These are phyloP conservation scores for Malus hybrid DNA, from an alignment of 331 rosid genomes.

Conservation along the genomic window DNA sequence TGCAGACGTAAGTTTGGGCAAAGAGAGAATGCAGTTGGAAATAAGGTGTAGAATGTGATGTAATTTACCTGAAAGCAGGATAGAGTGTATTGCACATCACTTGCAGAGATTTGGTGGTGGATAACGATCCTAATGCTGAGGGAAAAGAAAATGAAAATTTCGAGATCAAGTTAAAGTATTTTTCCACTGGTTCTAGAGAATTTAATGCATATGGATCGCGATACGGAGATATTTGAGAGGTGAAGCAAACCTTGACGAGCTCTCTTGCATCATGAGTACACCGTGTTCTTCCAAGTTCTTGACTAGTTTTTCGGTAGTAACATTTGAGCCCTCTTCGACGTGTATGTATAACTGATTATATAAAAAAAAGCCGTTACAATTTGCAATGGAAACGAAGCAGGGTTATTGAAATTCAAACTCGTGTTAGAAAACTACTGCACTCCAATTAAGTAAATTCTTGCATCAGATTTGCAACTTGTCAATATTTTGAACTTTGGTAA, in stretches of 20 bases:
- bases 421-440: too few species aligned
- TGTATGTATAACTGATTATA: slow-evolving; percentile 49
- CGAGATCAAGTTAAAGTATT: background rate
- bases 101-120: slow-evolving; percentile 73
- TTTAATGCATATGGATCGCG: background rate
- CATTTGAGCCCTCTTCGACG: slow-evolving; percentile 39
- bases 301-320: slow-evolving; percentile 43
- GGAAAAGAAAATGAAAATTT: background rate
- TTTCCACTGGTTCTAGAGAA: background rate
- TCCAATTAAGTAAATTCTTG: background rate
- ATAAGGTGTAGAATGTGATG: background rate
- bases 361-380: background rate
- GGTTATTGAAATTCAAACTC: too few species aligned
- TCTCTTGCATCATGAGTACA: slow-evolving; percentile 34
- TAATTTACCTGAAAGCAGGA: slow-evolving; percentile 65
- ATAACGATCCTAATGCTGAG: slow-evolving; percentile 65
- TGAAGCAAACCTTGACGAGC: slow-evolving; percentile 48
- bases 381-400: too few species aligned
- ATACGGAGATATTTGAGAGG: background rate
- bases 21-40: background rate
- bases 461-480: background rate
- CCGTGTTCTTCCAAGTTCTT: slow-evolving; percentile 55
- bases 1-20: background rate
- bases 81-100: slow-evolving; percentile 50
- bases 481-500: background rate